Conservation (phyloP, 768 basidiomycete species). For the Amanita subjunquillea region DNA sequence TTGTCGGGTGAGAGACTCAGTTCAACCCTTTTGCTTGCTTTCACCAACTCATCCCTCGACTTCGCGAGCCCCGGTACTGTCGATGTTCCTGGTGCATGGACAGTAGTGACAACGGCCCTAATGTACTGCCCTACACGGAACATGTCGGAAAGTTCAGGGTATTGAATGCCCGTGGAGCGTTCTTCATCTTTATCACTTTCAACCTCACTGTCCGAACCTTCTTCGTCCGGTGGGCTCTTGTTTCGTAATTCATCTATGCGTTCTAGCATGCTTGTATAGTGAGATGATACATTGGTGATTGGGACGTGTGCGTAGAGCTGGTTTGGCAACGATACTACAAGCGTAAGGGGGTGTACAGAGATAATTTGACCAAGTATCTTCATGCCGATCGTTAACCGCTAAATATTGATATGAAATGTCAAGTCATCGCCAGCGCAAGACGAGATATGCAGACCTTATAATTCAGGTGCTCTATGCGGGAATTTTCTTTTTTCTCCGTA, state of each 20-base stretch:
- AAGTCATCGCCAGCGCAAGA: background rate
- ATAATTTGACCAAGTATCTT: constrained; percentile 84
- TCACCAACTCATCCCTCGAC: constrained; percentile 56
- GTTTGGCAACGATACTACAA: constrained; percentile 91
- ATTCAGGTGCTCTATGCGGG: constrained; percentile 85
- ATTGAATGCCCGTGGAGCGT: constrained; percentile 19
- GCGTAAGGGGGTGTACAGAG: constrained; percentile 76
- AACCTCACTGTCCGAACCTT: constrained; percentile 22
- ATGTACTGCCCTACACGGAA: constrained; percentile 85
- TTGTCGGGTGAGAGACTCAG: constrained; percentile 74
- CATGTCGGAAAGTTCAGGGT: constrained; percentile 63
- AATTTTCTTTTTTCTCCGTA: constrained; percentile 39
- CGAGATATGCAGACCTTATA: constrained; percentile 56
- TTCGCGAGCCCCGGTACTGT: constrained; percentile 48
- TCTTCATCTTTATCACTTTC: constrained; percentile 37
- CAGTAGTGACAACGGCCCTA: constrained; percentile 60
- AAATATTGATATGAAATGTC: constrained; percentile 5
- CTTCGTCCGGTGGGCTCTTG: constrained; percentile 29
- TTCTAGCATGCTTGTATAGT: constrained; percentile 67
- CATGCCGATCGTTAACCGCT: constrained; percentile 79
- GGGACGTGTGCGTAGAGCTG: constrained; percentile 91
- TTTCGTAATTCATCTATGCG: constrained; percentile 44
- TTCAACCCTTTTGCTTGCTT: constrained; percentile 71
- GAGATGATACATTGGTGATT: constrained; percentile 81
- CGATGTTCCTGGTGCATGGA: constrained; percentile 58